Evolutionary conservation across 441 rosid genomes (phyloP).

Genomic region (Croton setiger): DNA sequence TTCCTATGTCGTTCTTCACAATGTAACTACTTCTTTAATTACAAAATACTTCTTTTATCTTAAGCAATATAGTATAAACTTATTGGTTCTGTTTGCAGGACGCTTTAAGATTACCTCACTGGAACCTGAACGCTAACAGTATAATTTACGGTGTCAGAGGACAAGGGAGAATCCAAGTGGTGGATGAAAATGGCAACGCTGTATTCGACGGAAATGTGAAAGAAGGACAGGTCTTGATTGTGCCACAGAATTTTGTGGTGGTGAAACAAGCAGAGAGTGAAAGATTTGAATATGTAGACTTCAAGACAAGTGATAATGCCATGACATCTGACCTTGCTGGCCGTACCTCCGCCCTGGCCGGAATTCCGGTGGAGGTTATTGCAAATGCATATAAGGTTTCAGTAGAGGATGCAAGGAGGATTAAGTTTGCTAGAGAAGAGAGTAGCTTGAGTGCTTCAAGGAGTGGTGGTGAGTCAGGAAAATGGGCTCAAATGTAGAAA

Average conservation of each 20-base stretch:
- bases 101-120: constrained; percentile 58
- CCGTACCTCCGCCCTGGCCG: constrained; percentile 41
- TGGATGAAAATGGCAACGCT: constrained; percentile 46
- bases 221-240: constrained; percentile 48
- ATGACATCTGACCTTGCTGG: constrained; percentile 45
- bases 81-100: constrained; percentile 30
- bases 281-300: constrained; percentile 47
- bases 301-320: constrained; percentile 64
- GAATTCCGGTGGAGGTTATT: constrained; percentile 51
- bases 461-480: background rate
- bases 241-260: constrained; percentile 59
- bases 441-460: constrained; percentile 32
- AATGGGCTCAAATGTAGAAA: background rate
- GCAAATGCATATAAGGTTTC: constrained; percentile 48
- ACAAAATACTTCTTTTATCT: too few relatives aligned
- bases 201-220: constrained; percentile 49
- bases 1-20: constrained; percentile 43
- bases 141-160: constrained; percentile 55
- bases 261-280: constrained; percentile 44
- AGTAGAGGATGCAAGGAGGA: constrained; percentile 48
- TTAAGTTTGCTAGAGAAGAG: constrained; percentile 43
- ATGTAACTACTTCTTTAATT: too few relatives aligned
- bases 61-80: constrained; percentile 7
- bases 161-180: constrained; percentile 48
- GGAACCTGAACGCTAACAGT: constrained; percentile 57